These are phyloP conservation scores for Solanum bukasovii DNA, from an alignment of 257 asterid genomes.

Conservation along the genomic window DNA sequence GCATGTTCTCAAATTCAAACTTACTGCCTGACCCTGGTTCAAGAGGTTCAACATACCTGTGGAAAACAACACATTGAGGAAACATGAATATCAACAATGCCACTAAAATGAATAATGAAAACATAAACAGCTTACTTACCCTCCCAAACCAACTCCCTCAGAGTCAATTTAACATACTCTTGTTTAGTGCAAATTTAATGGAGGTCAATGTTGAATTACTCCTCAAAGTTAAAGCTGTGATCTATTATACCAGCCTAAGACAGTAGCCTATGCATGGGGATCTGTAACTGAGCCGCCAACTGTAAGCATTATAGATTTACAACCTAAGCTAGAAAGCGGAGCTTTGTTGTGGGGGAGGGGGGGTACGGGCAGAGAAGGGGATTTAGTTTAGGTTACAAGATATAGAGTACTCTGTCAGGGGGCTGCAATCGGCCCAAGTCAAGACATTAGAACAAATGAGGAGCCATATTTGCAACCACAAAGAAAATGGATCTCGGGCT, in stretches of 20 bases:
- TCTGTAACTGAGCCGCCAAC: neutral
- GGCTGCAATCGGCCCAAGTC: neutral
- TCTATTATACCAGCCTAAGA: neutral
- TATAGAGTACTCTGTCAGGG: neutral
- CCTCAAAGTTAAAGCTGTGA: neutral
- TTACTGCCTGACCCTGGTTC: constrained; percentile 65
- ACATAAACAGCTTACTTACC: neutral
- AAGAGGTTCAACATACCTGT: constrained; percentile 83
- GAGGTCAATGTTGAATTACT: neutral
- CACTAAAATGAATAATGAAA: neutral
- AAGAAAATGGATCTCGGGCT: neutral
- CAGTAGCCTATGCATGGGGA: neutral
- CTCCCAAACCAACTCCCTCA: neutral
- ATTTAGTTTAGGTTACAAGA: neutral
- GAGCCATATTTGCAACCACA: neutral
- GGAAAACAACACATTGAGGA: constrained; percentile 6
- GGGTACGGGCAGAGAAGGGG: neutral
- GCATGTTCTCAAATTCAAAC: constrained; percentile 80
- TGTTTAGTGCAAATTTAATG: neutral
- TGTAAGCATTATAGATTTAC: neutral
- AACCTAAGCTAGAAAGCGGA: neutral
- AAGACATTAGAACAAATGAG: neutral
- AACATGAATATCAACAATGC: neutral
- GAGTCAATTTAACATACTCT: neutral
- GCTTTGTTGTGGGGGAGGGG: neutral